Conservation (phyloP, 2,329 filamentous ascomycete species). For the Aspergillus sp. region DNA sequence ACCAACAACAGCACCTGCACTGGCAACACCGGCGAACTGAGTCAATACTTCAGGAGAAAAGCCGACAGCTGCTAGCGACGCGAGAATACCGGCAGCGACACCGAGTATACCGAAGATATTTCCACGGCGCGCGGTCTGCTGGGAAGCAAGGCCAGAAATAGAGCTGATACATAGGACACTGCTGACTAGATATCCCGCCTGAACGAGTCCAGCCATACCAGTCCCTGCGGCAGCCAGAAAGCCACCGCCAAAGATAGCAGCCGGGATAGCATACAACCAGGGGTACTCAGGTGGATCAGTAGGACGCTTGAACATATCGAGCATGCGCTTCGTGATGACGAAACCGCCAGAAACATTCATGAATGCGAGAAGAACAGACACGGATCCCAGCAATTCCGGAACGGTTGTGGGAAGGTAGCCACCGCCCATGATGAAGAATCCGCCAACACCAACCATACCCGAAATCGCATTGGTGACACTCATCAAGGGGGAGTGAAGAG, state of each 20-base stretch:
- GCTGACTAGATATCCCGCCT: slow-evolving; percentile 83
- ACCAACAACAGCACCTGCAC: slow-evolving; percentile 66
- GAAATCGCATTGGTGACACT: slow-evolving; percentile 92
- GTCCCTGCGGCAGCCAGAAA: slow-evolving; percentile 78
- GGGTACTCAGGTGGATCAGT: slow-evolving; percentile 87
- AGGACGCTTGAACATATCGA: slow-evolving; percentile 84
- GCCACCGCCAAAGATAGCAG: slow-evolving; percentile 73
- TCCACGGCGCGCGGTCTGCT: slow-evolving; percentile 77
- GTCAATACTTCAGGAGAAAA: slow-evolving; percentile 75
- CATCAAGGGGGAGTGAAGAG: slow-evolving; percentile 86
- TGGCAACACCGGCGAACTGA: slow-evolving; percentile 76
- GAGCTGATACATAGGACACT: slow-evolving; percentile 81
- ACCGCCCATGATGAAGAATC: slow-evolving; percentile 84
- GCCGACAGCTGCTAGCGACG: slow-evolving; percentile 77
- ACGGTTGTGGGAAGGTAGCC: slow-evolving; percentile 75
- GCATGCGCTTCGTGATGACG: slow-evolving; percentile 88
- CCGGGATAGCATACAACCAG: slow-evolving; percentile 81
- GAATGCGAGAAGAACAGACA: slow-evolving; percentile 80
- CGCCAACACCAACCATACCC: slow-evolving; percentile 82
- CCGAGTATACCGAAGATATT: slow-evolving; percentile 86
- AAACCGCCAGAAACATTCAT: slow-evolving; percentile 89
- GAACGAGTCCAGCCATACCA: slow-evolving; percentile 78
- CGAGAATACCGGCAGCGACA: slow-evolving; percentile 77
- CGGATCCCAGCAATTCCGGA: slow-evolving; percentile 73
- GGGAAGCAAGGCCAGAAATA: slow-evolving; percentile 76